Evolutionary conservation across 805 yeast genomes (phyloP).

Genomic region (Candida glaebosa): DNA sequence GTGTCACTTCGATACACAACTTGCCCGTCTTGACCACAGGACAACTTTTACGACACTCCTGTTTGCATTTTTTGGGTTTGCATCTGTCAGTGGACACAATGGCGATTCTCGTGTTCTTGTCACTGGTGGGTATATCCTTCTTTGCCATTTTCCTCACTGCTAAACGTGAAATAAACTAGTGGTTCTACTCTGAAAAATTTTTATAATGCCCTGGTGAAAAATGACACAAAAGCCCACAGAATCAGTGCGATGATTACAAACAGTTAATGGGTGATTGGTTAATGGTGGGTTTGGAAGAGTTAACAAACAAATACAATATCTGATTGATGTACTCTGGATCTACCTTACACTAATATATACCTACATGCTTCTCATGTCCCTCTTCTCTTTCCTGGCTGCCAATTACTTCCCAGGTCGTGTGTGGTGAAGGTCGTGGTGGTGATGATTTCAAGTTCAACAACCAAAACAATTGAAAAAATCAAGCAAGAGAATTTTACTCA

Average conservation of each 20-base stretch:
- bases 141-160: constrained; percentile 1
- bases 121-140: constrained; percentile 21
- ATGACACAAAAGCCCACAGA: constrained; percentile 1
- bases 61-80: constrained; percentile 98
- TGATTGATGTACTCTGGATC: no score
- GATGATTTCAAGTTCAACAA: no score
- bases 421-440: no score
- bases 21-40: constrained; percentile 98
- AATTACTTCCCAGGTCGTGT: no score
- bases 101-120: constrained; percentile 79
- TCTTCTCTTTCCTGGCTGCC: no score
- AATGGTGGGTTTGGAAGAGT: no score
- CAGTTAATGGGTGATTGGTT: background rate
- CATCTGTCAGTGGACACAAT: constrained; percentile 92
- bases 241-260: background rate
- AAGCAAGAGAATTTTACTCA: no score
- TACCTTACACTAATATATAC: no score
- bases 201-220: background rate
- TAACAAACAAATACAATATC: no score
- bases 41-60: constrained; percentile 95
- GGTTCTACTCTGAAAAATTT: constrained; percentile 2
- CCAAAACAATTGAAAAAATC: no score
- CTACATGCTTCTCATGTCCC: no score
- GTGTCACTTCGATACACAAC: constrained; percentile 93
- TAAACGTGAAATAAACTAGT: background rate